These are phyloP conservation scores for Laetiporus sulphureus DNA, from an alignment of 1,284 basidiomycete species.

Conservation along the genomic window DNA sequence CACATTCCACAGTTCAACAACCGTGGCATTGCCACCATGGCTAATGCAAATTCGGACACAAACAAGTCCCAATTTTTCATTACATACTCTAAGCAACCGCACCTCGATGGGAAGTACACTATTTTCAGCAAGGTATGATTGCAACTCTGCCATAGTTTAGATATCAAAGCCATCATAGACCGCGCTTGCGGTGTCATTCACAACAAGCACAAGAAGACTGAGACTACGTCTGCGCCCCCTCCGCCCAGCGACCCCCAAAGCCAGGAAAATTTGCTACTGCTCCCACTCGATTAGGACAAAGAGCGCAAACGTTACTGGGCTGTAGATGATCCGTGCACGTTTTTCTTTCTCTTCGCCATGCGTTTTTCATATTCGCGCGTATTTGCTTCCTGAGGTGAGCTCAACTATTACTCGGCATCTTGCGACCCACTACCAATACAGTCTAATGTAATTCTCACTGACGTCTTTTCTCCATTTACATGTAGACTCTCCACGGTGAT, in stretches of 20 bases:
- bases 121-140: conserved; percentile 74
- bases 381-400: conserved; percentile 41
- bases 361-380: conserved; percentile 54
- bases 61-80: conserved; percentile 96
- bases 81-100: conserved; percentile 86
- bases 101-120: conserved; percentile 91
- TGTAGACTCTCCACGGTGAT: conserved; percentile 73
- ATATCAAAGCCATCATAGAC: conserved; percentile 68
- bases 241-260: conserved; percentile 52
- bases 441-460: conserved; percentile 23
- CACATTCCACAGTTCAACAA: conserved; percentile 80
- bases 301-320: conserved; percentile 73
- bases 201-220: conserved; percentile 76
- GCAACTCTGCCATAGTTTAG: conserved; percentile 59
- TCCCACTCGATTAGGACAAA: conserved; percentile 67
- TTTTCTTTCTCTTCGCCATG: conserved; percentile 27
- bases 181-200: conserved; percentile 77
- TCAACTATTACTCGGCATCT: conserved; percentile 35
- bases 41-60: conserved; percentile 87
- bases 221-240: conserved; percentile 44
- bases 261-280: conserved; percentile 52
- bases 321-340: conserved; percentile 69
- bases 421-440: too few relatives aligned
- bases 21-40: conserved; percentile 91
- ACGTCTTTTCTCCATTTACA: conserved; percentile 21